Evolutionary conservation across 441 rosid genomes (phyloP).

Genomic region (Erysimum cheiri): DNA sequence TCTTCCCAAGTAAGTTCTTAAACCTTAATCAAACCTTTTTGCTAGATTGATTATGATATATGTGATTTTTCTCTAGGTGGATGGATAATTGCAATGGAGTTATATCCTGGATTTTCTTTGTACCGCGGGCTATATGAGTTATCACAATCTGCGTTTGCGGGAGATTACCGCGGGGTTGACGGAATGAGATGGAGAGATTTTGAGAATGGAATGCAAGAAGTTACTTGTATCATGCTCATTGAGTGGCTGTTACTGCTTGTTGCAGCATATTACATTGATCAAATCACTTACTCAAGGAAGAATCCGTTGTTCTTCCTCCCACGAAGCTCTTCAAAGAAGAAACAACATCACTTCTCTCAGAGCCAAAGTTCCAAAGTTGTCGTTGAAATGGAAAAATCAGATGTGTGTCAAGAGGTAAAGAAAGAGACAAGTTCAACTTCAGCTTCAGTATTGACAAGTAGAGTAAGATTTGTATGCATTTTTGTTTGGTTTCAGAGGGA

Average conservation of each 20-base stretch:
- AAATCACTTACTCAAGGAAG: slow-evolving; percentile 65
- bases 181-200: slow-evolving; percentile 88
- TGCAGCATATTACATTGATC: slow-evolving; percentile 76
- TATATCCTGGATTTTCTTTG: slow-evolving; percentile 88
- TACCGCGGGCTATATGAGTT: slow-evolving; percentile 94
- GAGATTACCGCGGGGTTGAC: slow-evolving; percentile 58
- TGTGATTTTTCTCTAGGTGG: slow-evolving; percentile 53
- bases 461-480: slow-evolving; percentile 3
- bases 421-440: background rate
- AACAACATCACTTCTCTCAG: slow-evolving; percentile 45
- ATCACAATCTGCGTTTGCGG: slow-evolving; percentile 65
- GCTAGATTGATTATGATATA: background rate
- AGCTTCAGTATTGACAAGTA: slow-evolving; percentile 15
- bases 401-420: slow-evolving; percentile 88
- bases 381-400: slow-evolving; percentile 80
- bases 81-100: slow-evolving; percentile 77
- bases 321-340: slow-evolving; percentile 50
- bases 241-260: slow-evolving; percentile 79
- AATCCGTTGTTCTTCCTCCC: slow-evolving; percentile 66
- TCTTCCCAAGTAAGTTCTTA: slow-evolving; percentile 74
- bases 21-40: slow-evolving; percentile 13
- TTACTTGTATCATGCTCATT: slow-evolving; percentile 67
- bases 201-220: slow-evolving; percentile 78
- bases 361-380: slow-evolving; percentile 75
- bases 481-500: slow-evolving; percentile 61